Conservation (phyloP, 139 green algal species). For the Astrephomene gubernaculifera region DNA sequence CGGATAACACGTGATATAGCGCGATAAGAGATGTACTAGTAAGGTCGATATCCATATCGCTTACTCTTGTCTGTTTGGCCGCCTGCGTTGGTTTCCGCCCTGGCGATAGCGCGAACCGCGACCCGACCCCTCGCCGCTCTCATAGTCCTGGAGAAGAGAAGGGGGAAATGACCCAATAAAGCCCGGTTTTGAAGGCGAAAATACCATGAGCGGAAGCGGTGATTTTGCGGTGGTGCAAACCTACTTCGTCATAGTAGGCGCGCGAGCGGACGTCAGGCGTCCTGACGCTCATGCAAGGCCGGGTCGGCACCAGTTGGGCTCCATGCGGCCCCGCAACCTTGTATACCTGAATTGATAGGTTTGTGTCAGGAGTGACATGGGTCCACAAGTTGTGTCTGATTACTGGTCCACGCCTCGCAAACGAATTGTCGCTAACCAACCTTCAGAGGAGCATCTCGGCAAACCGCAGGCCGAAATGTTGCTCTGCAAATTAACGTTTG, state of each 20-base stretch:
- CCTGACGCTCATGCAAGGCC: background rate
- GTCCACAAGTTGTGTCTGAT: too few relatives aligned
- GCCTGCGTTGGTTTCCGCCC: background rate
- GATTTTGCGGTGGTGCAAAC: background rate
- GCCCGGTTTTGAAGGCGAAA: background rate
- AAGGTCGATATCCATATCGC: too few relatives aligned
- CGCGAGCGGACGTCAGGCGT: background rate
- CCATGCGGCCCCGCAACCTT: too few relatives aligned
- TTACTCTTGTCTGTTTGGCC: background rate
- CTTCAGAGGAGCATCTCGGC: background rate
- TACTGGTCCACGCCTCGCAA: too few relatives aligned
- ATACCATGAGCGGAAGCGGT: background rate
- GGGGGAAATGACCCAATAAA: background rate
- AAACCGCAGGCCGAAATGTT: background rate
- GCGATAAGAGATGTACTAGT: too few relatives aligned
- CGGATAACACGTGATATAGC: too few relatives aligned
- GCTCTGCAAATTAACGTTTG: too few relatives aligned
- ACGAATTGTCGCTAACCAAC: too few relatives aligned
- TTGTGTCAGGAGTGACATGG: too few relatives aligned
- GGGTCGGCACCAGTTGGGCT: too few relatives aligned
- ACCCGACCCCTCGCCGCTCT: background rate
- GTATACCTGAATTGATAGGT: too few relatives aligned
- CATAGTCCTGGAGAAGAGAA: conserved; percentile 1
- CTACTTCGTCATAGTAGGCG: conserved; percentile 17
- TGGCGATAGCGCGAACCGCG: background rate